A percentile compares a stretch with the other conserved stretches of the same genome.
Conservation (phyloP, 306 rosid genomes). For the Boehmeria nivea region DNA sequence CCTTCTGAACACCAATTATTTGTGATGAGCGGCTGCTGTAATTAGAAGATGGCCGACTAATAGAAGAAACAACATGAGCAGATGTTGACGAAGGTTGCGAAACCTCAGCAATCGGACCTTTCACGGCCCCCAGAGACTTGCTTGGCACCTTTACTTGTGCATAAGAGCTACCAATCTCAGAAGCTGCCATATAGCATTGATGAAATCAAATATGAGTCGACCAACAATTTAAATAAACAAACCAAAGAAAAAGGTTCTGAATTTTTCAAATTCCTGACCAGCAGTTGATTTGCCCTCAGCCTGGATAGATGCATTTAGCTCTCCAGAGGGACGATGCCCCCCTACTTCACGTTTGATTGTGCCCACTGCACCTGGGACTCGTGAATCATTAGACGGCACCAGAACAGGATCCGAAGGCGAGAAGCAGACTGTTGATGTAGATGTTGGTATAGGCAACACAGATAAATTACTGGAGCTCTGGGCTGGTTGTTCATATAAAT, state of each 20-base stretch:
- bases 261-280: conserved; percentile 38
- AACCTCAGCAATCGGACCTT: conserved; percentile 43
- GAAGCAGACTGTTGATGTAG: conserved; percentile 46
- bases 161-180: conserved; percentile 46
- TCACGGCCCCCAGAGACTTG: conserved; percentile 55
- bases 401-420: conserved; percentile 60
- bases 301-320: conserved; percentile 34
- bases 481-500: conserved; percentile 25
- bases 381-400: conserved; percentile 53
- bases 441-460: conserved; percentile 29
- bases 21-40: conserved; percentile 62
- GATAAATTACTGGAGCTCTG: conserved; percentile 34
- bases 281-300: conserved; percentile 39
- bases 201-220: conserved; percentile 13
- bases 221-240: conserved; percentile 8
- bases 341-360: conserved; percentile 58
- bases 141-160: conserved; percentile 46
- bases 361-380: conserved; percentile 55
- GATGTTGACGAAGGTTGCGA: conserved; percentile 41
- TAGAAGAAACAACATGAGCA: conserved; percentile 46
- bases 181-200: conserved; percentile 37
- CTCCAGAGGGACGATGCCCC: conserved; percentile 47
- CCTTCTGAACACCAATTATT: conserved; percentile 62
- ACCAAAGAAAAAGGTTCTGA: background rate
- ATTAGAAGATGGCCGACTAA: conserved; percentile 67